Percentiles rank a stretch among this genome's conserved stretches.
Conservation (phyloP, 208 protist species). For the Tritrichomonas musculus region DNA sequence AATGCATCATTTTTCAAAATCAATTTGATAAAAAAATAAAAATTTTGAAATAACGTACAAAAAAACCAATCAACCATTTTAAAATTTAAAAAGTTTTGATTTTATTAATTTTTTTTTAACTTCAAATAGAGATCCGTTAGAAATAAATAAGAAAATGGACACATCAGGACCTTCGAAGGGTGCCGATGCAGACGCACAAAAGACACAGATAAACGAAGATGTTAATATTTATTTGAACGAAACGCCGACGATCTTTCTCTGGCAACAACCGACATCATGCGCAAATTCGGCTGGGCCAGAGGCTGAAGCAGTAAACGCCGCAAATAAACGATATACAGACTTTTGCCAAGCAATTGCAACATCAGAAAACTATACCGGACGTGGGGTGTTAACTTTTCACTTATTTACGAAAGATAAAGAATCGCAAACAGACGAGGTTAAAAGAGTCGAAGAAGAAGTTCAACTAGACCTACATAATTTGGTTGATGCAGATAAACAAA, state of each 20-base stretch:
- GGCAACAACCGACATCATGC: background rate
- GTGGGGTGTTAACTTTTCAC: background rate
- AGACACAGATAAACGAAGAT: background rate
- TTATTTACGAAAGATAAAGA: constrained; percentile 21
- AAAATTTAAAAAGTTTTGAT: too few relatives aligned
- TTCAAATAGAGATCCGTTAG: too few relatives aligned
- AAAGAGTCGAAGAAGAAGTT: background rate
- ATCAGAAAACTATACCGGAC: background rate
- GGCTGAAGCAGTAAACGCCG: background rate
- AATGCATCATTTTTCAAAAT: too few relatives aligned
- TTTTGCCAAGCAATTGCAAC: background rate
- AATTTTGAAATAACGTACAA: too few relatives aligned
- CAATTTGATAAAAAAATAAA: too few relatives aligned
- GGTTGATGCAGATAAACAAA: background rate
- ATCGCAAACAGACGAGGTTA: constrained; percentile 6
- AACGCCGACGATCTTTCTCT: constrained; percentile 6
- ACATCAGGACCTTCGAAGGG: too few relatives aligned
- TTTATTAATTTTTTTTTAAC: too few relatives aligned
- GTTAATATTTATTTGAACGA: constrained; percentile 14
- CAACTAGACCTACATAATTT: background rate
- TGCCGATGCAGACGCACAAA: too few relatives aligned
- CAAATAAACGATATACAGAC: background rate
- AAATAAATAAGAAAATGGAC: too few relatives aligned
- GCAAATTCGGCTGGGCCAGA: background rate
- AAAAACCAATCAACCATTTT: too few relatives aligned